Conservation (phyloP, 2,329 filamentous ascomycete species). For the Colletotrichum cereale region DNA sequence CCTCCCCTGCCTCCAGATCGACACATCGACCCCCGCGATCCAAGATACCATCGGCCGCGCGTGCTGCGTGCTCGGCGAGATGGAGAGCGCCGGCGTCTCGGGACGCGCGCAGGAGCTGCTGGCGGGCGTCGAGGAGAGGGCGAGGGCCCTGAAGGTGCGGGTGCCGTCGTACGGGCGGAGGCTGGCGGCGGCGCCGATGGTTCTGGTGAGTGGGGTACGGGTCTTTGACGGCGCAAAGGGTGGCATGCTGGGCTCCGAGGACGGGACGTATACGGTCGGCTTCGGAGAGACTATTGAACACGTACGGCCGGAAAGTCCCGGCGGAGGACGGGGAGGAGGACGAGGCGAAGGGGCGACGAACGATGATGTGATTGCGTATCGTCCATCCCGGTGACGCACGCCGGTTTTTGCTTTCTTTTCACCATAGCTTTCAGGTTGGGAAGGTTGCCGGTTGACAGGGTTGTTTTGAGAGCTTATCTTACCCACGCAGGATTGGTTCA, state of each 20-base stretch:
- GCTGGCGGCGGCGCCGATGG: background rate
- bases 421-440: background rate
- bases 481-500: background rate
- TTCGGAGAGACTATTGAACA: conserved; percentile 1
- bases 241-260: background rate
- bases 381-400: background rate
- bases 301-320: background rate
- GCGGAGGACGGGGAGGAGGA: background rate
- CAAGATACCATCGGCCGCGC: conserved; percentile 9
- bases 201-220: background rate
- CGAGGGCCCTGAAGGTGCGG: background rate
- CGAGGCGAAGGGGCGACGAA: background rate
- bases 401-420: background rate
- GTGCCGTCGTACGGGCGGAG: conserved; percentile 9
- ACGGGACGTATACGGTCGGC: background rate
- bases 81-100: conserved; percentile 1
- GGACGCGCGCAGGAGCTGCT: conserved; percentile 14
- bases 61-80: conserved; percentile 24
- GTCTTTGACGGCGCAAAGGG: conserved; percentile 12
- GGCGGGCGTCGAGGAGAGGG: background rate
- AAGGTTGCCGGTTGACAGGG: background rate
- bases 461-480: background rate
- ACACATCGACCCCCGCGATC: background rate
- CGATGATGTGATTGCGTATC: background rate
- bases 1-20: background rate